Evolutionary conservation across 2,329 filamentous ascomycete species (phyloP).

Genomic region (Talaromyces sp.): DNA sequence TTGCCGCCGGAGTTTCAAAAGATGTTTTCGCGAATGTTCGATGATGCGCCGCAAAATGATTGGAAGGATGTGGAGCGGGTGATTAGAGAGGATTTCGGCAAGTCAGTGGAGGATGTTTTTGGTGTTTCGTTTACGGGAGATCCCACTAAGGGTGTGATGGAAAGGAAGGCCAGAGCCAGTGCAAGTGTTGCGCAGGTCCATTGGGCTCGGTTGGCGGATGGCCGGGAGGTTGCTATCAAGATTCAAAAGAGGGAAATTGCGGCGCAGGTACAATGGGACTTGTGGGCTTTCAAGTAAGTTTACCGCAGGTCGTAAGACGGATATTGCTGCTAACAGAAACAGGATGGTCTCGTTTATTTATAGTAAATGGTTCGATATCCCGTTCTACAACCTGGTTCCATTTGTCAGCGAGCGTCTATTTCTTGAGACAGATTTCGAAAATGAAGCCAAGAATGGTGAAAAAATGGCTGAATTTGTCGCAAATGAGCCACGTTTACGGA

Average conservation of each 20-base stretch:
- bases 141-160: conserved; percentile 63
- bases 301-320: no score
- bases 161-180: conserved; percentile 67
- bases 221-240: conserved; percentile 90
- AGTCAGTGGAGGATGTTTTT: conserved; percentile 83
- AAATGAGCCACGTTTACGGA: conserved; percentile 69
- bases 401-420: conserved; percentile 90
- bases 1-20: conserved; percentile 90
- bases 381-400: conserved; percentile 83
- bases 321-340: background rate
- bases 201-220: conserved; percentile 82
- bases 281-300: conserved; percentile 82
- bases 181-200: conserved; percentile 97
- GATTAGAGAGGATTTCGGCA: conserved; percentile 82
- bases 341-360: conserved; percentile 76
- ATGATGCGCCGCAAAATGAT: conserved; percentile 89
- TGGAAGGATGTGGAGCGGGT: conserved; percentile 85
- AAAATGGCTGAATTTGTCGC: conserved; percentile 76
- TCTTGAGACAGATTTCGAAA: conserved; percentile 90
- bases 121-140: conserved; percentile 76
- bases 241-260: conserved; percentile 94
- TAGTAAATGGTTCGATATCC: conserved; percentile 86
- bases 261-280: conserved; percentile 86
- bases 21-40: conserved; percentile 97
- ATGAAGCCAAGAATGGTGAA: conserved; percentile 85